These are phyloP conservation scores for Vickermania spadyakhi DNA, from an alignment of 208 protist genomes.

Conservation along the genomic window DNA sequence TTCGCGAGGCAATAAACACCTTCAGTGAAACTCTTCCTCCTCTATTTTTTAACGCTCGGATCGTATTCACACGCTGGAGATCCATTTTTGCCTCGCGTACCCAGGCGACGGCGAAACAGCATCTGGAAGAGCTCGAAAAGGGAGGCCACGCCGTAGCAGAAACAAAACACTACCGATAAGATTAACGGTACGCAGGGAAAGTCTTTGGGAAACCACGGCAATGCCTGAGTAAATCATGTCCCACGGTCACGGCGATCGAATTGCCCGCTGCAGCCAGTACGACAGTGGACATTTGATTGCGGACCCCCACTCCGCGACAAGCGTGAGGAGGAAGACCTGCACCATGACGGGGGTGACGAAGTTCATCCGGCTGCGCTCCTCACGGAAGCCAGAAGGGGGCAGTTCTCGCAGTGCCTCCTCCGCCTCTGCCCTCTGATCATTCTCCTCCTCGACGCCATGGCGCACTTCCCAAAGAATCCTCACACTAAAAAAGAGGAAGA, in stretches of 20 bases:
- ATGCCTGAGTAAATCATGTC: constrained; percentile 92
- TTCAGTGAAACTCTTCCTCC: no score
- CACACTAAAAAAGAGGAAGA: constrained; percentile 88
- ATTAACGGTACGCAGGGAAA: constrained; percentile 74
- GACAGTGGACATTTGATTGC: constrained; percentile 94
- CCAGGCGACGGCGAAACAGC: no score
- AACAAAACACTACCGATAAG: constrained; percentile 66
- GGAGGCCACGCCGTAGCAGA: no score
- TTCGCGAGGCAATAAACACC: no score
- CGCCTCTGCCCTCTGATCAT: constrained; percentile 87
- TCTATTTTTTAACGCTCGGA: no score
- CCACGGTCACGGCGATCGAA: constrained; percentile 88
- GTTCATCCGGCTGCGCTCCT: constrained; percentile 22
- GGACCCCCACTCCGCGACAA: constrained; percentile 96
- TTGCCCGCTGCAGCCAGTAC: constrained; percentile 89
- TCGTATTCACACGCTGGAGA: no score
- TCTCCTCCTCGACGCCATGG: constrained; percentile 30
- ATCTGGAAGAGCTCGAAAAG: no score
- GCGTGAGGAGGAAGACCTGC: constrained; percentile 93
- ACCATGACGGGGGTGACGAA: constrained; percentile 67
- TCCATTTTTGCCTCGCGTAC: no score
- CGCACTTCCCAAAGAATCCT: constrained; percentile 79
- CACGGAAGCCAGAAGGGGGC: constrained; percentile 19
- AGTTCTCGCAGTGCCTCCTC: constrained; percentile 62
- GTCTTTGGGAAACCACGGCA: constrained; percentile 82